Percentiles rank a stretch among this genome's conserved stretches.
Evolutionary conservation across 352 stramenopile species (phyloP).

Genomic region (Thalassiosira hispida): DNA sequence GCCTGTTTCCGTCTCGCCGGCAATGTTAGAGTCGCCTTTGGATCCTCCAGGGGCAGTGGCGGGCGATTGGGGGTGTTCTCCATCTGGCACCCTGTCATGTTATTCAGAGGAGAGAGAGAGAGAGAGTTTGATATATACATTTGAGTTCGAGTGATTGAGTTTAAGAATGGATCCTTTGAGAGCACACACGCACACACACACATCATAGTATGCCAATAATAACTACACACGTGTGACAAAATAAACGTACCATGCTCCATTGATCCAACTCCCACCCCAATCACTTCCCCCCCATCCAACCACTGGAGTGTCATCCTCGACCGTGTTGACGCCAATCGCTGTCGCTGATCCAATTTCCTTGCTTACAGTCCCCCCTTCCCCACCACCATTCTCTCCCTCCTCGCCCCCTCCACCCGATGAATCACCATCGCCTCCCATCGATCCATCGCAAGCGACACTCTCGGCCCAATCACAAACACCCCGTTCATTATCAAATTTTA

Average conservation of each 20-base stretch:
- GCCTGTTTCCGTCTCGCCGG: not conserved
- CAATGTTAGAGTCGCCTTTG: not conserved
- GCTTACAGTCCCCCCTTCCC: not conserved
- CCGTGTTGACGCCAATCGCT: conserved; percentile 11
- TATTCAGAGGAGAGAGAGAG: not conserved
- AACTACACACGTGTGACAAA: no score
- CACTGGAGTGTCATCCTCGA: not conserved
- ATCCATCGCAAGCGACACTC: conserved; percentile 25
- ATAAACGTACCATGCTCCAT: conserved; percentile 56
- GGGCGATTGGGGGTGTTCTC: conserved; percentile 20
- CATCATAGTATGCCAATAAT: no score
- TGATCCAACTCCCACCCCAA: conserved; percentile 56
- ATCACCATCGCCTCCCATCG: not conserved
- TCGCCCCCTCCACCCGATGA: not conserved
- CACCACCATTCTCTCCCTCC: not conserved
- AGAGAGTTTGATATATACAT: not conserved
- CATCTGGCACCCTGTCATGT: conserved; percentile 32
- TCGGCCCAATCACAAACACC: conserved; percentile 49
- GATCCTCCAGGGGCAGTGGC: not conserved
- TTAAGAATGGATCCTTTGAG: no score
- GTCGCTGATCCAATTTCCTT: conserved; percentile 20
- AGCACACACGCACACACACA: no score
- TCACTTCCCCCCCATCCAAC: conserved; percentile 43
- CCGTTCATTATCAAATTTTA: conserved; percentile 55
- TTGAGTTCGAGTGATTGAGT: no score